These are phyloP conservation scores for Fragaria iinumae DNA, from an alignment of 306 rosid species.

Conservation along the genomic window DNA sequence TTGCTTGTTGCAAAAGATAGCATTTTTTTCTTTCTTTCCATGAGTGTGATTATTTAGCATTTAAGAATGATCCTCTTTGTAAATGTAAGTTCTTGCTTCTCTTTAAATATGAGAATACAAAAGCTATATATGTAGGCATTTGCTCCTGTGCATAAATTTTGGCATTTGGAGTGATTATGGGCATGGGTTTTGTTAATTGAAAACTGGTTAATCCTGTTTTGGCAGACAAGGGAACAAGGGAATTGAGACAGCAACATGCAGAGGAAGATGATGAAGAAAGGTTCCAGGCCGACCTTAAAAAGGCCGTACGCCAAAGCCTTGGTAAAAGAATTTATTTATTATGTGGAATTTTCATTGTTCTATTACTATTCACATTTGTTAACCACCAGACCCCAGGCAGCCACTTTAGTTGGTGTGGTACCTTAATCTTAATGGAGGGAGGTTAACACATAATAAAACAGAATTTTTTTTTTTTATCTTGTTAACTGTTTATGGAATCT, in stretches of 20 bases:
- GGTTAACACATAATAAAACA: not conserved
- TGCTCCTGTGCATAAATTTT: not conserved
- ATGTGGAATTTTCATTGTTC: not conserved
- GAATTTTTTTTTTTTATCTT: not conserved
- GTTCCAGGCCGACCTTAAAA: constrained; percentile 90
- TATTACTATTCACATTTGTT: not conserved
- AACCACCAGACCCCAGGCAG: not conserved
- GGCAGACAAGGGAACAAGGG: constrained; percentile 51
- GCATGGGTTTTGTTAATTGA: constrained; percentile 24
- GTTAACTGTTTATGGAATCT: not conserved
- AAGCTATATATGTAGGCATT: not conserved
- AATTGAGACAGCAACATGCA: constrained; percentile 47
- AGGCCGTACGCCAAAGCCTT: constrained; percentile 87
- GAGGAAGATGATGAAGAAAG: constrained; percentile 86
- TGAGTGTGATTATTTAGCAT: not conserved
- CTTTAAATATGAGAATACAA: not conserved
- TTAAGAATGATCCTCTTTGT: not conserved
- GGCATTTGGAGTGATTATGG: constrained; percentile 20
- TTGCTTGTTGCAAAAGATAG: not conserved
- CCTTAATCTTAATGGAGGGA: not conserved
- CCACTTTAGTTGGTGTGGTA: not conserved
- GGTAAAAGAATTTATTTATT: constrained; percentile 46
- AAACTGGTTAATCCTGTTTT: constrained; percentile 30
- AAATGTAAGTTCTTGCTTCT: not conserved
- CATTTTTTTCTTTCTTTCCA: not conserved